Evolutionary conservation across 2,329 filamentous ascomycete genomes (phyloP), one percentile per base, ranked within the genome.

Genomic region (Pleomassaria siparia): DNA sequence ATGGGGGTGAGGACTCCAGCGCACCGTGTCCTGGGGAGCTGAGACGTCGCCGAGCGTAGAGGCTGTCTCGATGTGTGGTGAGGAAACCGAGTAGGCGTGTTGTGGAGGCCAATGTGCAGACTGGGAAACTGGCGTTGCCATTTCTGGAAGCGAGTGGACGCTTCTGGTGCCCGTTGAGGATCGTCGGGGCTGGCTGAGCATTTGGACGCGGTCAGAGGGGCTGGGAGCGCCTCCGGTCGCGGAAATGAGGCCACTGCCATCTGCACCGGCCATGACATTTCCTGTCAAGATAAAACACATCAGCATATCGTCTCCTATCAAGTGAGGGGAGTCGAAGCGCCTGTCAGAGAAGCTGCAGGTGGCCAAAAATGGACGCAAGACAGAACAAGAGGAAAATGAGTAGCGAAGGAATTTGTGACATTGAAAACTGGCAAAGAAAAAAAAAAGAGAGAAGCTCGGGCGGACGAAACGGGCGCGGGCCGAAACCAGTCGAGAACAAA

Each of bases 161-260:
- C 66, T 71, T 35, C 68, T 59, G n/a, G 67, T 71, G 30, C 66
- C 62, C 13, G 68, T 70, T 26, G 69, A 71, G 11, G 66, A 65
- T 46, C 66, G 62, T 41, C 69, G 58, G 12, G 66, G 62, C 37
- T 69, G 66, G 62, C 63, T 70, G 48, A 70, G 63, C 53, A 72
- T 71, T 44, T 70, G 67, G 37, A 71, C 59, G 33, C 69, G 60
- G 49, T 72, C 69, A 51, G 63, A 70, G 25, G 69, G 68, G n/a
- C 67, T 71, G 13, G 67, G 64, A 18, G 67, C 67, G 36, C 64
- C 63, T 62, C 54, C 57, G 35, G 55, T 55, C 18, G 55, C 56
- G 44, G 56, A 58, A 42, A 63, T 49, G 47, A 63, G 56, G 32
- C 47, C 47, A 43, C 47, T 55, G 20, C 29, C 48, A 46, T 49